A percentile compares a stretch with the other conserved stretches of the same genome.
phyloP scores from a whole-genome alignment of 2,329 filamentous ascomycete genomes.

The Meredithiella fracta region DNA sequence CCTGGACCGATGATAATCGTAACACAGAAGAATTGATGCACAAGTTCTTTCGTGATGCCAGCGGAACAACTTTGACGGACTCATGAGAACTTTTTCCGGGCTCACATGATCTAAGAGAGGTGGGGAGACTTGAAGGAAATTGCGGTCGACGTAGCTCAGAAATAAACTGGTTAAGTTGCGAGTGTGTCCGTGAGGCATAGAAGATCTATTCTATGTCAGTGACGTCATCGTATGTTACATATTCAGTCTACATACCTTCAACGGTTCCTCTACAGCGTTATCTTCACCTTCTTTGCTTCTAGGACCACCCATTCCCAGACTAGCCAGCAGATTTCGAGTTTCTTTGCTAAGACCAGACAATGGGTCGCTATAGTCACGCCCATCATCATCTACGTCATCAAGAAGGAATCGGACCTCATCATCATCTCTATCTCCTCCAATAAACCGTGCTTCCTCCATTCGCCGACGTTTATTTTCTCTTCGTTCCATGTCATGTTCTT shows the following conservation, averaged over 20 bases:
- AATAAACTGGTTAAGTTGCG: slow-evolving; percentile 77
- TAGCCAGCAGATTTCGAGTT: slow-evolving; percentile 57
- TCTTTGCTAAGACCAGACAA: slow-evolving; percentile 52
- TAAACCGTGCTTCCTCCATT: slow-evolving; percentile 22
- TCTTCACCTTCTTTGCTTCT: slow-evolving; percentile 24
- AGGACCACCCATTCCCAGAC: slow-evolving; percentile 33
- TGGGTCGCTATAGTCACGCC: slow-evolving; percentile 22
- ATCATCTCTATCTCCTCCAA: slow-evolving; percentile 21
- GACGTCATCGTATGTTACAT: slow-evolving; percentile 12
- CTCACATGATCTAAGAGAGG: slow-evolving; percentile 19
- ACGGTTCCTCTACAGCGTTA: slow-evolving; percentile 40
- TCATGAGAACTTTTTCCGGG: slow-evolving; percentile 15
- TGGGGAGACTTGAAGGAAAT: slow-evolving; percentile 54
- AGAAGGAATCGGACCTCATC: slow-evolving; percentile 59
- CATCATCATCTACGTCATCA: slow-evolving; percentile 46
- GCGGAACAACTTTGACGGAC: slow-evolving; percentile 58
- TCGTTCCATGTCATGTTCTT: slow-evolving; percentile 40
- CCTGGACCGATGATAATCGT: slow-evolving; percentile 51
- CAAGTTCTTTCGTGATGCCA: slow-evolving; percentile 72
- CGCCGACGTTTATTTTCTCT: slow-evolving; percentile 31
- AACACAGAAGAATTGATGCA: slow-evolving; percentile 81
- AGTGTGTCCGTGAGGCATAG: slow-evolving; percentile 86
- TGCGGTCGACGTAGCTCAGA: slow-evolving; percentile 63
- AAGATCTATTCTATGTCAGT: slow-evolving; percentile 43
- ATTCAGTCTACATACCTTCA: slow-evolving; percentile 36